Base-by-base conservation (phyloP, 495 filamentous ascomycete genomes). In the Xylaria flabelliformis region DNA sequence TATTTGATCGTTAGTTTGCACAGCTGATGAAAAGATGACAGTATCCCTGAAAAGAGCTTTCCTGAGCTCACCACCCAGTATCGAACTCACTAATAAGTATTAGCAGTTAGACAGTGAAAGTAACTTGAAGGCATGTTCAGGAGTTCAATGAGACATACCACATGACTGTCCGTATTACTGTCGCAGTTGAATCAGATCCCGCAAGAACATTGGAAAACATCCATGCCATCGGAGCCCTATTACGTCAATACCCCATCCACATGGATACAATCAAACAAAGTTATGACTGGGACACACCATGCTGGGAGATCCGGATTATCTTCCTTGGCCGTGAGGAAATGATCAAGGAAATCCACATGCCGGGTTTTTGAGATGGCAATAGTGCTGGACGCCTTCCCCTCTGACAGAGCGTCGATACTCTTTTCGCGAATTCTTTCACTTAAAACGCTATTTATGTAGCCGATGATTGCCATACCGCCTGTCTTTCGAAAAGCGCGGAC, bases 161-260 rank as follows among this genome's bases (percentile, higher is more conserved):
- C 61, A 90, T 79, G 5, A 87, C 84, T 6, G 82, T 73, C 3
- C 81, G 83, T 1, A 90, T 78, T 26, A 81, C 83, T 70, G 87
- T 86, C 3, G 85, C 85, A 0, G 85, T 89, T 0, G 88, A 90
- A 71, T 91, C 88, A 3, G 83, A 85, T 0, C 89, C 88, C 0
- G 88, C 88, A 5, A 80, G 74, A 7, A 90, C 81, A 74, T 89
- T 89, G 17, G 83, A 85, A 64, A 81, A 80, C 3, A 81, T 72
- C 73, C 80, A 84, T 69, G 69, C 78, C 48, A 79, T 76, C 3
- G 73, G 66, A 3, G 74, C 70, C 74, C 75, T 74, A 56, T 50
- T 32, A 29, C 7, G 58, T 61, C 34, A 61, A 41, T 39, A n/a
- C 34, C 17, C 3, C 9, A 21, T 61, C 32, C 12, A 32, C 13